phyloP scores from a whole-genome alignment of 2,329 filamentous ascomycete species.

The Fusarium sublunatum region DNA sequence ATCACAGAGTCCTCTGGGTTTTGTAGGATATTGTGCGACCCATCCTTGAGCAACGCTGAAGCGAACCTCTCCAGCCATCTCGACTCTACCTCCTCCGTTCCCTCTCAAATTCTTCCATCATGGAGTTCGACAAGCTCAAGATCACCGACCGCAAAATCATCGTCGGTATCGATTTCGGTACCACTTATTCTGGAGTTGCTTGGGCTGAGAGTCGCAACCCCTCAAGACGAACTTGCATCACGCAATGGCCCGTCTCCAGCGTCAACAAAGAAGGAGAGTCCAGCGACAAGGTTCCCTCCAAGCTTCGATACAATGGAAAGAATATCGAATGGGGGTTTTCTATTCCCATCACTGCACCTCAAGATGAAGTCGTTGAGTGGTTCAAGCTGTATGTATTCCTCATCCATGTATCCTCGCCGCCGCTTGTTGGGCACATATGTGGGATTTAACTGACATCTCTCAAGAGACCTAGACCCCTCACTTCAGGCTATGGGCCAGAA shows the following conservation, averaged over 20 bases:
- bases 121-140: constrained; percentile 53
- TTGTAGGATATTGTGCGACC: neutral
- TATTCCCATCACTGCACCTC: constrained; percentile 54
- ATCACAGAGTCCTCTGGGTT: no score
- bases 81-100: neutral
- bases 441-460: constrained; percentile 14
- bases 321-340: constrained; percentile 60
- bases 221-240: constrained; percentile 53
- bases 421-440: no score
- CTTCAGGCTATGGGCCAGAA: constrained; percentile 49
- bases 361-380: constrained; percentile 56
- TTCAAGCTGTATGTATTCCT: constrained; percentile 59
- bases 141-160: constrained; percentile 56
- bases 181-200: constrained; percentile 63
- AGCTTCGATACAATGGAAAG: constrained; percentile 53
- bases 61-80: neutral
- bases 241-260: constrained; percentile 56
- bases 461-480: constrained; percentile 53
- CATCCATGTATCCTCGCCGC: neutral
- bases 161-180: constrained; percentile 65
- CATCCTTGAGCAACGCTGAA: constrained; percentile 3
- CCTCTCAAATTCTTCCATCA: constrained; percentile 22
- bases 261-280: constrained; percentile 51
- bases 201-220: constrained; percentile 58
- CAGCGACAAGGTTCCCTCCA: constrained; percentile 60